These are phyloP conservation scores for Earliella scabrosa DNA, from an alignment of 1,284 basidiomycete species.

Conservation along the genomic window DNA sequence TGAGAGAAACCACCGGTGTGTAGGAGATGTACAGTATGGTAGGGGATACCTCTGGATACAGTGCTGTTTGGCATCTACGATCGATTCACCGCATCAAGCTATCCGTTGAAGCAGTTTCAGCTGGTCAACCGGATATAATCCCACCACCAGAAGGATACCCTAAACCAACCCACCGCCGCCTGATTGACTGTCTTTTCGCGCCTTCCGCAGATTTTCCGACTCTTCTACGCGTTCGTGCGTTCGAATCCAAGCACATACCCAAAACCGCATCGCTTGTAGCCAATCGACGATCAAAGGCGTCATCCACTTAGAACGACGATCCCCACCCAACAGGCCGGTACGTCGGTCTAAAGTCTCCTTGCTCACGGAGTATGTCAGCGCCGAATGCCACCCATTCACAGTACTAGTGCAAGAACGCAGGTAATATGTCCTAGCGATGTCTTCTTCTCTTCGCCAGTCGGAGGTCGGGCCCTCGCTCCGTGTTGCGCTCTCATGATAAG, in stretches of 20 bases:
- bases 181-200: too few species aligned
- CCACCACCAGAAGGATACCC: too few species aligned
- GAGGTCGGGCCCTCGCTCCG: background rate
- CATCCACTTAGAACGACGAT: background rate
- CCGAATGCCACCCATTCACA: background rate
- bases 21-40: constrained; percentile 6
- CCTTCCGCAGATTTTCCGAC: background rate
- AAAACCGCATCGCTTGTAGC: background rate
- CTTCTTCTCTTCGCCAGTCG: background rate
- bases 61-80: too few species aligned
- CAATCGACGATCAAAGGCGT: constrained; percentile 9
- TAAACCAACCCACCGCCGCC: too few species aligned
- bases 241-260: background rate
- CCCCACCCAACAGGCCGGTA: background rate
- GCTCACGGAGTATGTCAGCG: background rate
- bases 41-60: too few species aligned
- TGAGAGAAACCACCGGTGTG: constrained; percentile 31
- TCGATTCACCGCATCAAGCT: too few species aligned
- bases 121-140: too few species aligned
- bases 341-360: background rate
- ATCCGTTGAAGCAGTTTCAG: too few species aligned
- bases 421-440: background rate
- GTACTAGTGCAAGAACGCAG: background rate
- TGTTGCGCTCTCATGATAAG: background rate
- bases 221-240: constrained; percentile 4